Evolutionary conservation across 2,329 filamentous ascomycete genomes (phyloP).

Genomic region (Phaeophleospora eucalypticola): DNA sequence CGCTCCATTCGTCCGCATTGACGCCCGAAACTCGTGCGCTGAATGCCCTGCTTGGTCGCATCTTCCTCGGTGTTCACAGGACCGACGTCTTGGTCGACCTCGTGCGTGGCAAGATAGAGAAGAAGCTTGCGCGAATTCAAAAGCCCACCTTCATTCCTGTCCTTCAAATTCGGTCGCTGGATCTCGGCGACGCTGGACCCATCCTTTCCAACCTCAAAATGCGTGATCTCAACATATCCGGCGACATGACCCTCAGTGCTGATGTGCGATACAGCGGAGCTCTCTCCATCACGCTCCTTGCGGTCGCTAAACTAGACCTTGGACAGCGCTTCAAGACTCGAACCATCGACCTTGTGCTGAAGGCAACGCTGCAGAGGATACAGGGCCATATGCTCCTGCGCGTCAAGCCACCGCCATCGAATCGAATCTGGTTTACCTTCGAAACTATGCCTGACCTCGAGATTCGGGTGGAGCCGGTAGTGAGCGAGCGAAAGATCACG

Average conservation of each 20-base stretch:
- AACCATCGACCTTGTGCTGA: slow-evolving; percentile 83
- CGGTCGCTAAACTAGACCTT: slow-evolving; percentile 88
- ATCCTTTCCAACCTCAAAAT: slow-evolving; percentile 84
- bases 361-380: slow-evolving; percentile 76
- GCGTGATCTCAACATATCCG: slow-evolving; percentile 85
- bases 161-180: slow-evolving; percentile 75
- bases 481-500: slow-evolving; percentile 91
- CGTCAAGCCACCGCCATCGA: slow-evolving; percentile 92
- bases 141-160: slow-evolving; percentile 85
- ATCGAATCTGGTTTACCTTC: slow-evolving; percentile 93
- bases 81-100: slow-evolving; percentile 76
- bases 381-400: slow-evolving; percentile 81
- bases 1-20: slow-evolving; percentile 76
- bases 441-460: slow-evolving; percentile 92
- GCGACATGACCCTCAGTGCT: slow-evolving; percentile 80
- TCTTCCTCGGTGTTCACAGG: slow-evolving; percentile 85
- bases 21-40: slow-evolving; percentile 88
- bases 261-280: slow-evolving; percentile 87
- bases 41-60: slow-evolving; percentile 81
- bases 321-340: slow-evolving; percentile 83
- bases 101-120: slow-evolving; percentile 81
- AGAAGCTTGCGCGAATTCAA: slow-evolving; percentile 92
- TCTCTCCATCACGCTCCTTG: slow-evolving; percentile 82
- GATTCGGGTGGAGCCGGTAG: slow-evolving; percentile 89
- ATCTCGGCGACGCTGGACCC: slow-evolving; percentile 81